phyloP scores from a whole-genome alignment of 208 protist genomes.

The Balamuthia mandrillaris region DNA sequence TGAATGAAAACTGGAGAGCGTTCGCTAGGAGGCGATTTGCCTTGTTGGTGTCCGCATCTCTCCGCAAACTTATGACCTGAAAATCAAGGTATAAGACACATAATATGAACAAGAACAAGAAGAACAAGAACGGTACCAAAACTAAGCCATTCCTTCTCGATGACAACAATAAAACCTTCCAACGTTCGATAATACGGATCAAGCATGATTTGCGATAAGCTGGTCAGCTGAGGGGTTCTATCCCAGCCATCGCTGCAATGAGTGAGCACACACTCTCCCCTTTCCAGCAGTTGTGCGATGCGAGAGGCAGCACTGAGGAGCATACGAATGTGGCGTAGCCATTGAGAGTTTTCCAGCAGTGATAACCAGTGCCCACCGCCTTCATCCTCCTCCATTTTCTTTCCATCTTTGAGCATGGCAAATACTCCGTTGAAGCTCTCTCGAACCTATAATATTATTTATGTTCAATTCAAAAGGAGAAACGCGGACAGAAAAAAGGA shows the following conservation, averaged over 20 bases:
- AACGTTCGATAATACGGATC: constrained; percentile 34
- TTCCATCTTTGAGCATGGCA: no score
- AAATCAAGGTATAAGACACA: no score
- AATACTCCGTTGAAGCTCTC: no score
- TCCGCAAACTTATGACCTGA: constrained; percentile 11
- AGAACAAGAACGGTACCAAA: constrained; percentile 26
- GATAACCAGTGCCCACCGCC: no score
- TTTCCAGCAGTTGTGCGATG: neutral
- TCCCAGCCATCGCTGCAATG: constrained; percentile 83
- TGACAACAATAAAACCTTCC: neutral
- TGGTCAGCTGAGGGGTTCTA: constrained; percentile 74
- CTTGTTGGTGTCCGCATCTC: neutral
- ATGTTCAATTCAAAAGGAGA: no score
- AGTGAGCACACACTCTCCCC: constrained; percentile 60
- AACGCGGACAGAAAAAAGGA: no score
- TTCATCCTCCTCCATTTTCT: no score
- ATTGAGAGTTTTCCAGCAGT: no score
- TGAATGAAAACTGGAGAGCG: constrained; percentile 85
- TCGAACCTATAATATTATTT: no score
- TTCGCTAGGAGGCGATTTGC: no score
- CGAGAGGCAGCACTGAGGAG: neutral
- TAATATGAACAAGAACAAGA: no score
- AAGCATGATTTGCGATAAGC: constrained; percentile 26
- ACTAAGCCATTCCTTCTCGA: constrained; percentile 40
- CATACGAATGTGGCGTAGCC: constrained; percentile 55